A percentile compares a stretch with the other conserved stretches of the same genome.
phyloP scores from a whole-genome alignment of 768 basidiomycete genomes.

The Suillus subluteus region DNA sequence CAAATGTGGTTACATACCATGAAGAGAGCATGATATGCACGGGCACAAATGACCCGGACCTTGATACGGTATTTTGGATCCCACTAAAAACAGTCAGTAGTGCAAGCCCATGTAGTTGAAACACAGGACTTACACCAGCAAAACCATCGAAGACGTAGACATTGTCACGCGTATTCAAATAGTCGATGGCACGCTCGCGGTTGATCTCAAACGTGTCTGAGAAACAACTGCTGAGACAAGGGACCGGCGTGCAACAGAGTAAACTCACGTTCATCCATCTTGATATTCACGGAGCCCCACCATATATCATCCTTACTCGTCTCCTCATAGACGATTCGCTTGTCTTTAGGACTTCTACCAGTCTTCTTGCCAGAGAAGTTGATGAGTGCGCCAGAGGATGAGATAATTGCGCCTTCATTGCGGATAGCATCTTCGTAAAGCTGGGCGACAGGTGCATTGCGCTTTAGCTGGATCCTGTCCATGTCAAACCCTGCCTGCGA shows the following conservation, averaged over 20 bases:
- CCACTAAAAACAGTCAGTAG: slow-evolving; percentile 59
- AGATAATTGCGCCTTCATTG: slow-evolving; percentile 98
- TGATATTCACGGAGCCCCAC: slow-evolving; percentile 99
- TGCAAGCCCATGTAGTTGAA: not conserved
- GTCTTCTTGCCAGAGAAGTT: slow-evolving; percentile 99
- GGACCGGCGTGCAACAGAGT: not conserved
- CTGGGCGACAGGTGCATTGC: slow-evolving; percentile 86
- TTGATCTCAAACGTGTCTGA: slow-evolving; percentile 98
- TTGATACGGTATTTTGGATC: slow-evolving; percentile 99
- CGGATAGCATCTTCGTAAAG: slow-evolving; percentile 98
- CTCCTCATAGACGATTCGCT: slow-evolving; percentile 98
- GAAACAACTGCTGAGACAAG: slow-evolving; percentile 12
- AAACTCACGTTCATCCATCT: slow-evolving; percentile 90
- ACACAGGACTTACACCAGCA: slow-evolving; percentile 66
- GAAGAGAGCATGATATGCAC: slow-evolving; percentile 98
- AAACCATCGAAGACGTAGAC: slow-evolving; percentile 98
- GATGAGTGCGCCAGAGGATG: slow-evolving; percentile 94
- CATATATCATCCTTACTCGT: slow-evolving; percentile 96
- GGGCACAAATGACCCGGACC: slow-evolving; percentile 97
- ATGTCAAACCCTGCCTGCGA: slow-evolving; percentile 99
- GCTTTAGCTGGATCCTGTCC: slow-evolving; percentile 94
- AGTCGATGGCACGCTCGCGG: slow-evolving; percentile 98
- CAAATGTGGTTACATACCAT: slow-evolving; percentile 66
- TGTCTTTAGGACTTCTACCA: slow-evolving; percentile 96
- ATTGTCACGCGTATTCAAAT: slow-evolving; percentile 96